Conservation (phyloP, 257 asterid genomes). For the Fraxinus pennsylvanica region DNA sequence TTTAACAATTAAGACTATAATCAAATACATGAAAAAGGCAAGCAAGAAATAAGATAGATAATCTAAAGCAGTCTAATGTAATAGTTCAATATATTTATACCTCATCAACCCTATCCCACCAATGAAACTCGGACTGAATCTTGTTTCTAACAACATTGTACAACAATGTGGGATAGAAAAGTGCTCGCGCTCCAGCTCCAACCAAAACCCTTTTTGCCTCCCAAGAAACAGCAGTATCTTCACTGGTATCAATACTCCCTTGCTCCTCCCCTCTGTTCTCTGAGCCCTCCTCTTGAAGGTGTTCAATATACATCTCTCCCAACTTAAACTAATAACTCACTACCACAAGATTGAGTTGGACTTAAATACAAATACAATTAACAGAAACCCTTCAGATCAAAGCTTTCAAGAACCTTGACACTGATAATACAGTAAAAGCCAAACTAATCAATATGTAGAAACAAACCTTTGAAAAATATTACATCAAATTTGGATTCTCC, state of each 20-base stretch:
- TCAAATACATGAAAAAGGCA: not conserved
- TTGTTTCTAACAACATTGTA: conserved; percentile 85
- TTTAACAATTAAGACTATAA: not conserved
- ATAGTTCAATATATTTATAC: conserved; percentile 35
- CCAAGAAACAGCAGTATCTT: conserved; percentile 48
- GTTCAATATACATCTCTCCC: conserved; percentile 71
- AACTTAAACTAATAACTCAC: conserved; percentile 17
- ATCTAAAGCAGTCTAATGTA: not conserved
- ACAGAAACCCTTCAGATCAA: not conserved
- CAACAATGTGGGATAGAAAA: conserved; percentile 89
- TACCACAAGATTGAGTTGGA: conserved; percentile 18
- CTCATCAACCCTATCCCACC: conserved; percentile 99
- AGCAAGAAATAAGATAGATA: not conserved
- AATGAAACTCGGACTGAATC: conserved; percentile 83
- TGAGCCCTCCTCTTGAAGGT: conserved; percentile 55
- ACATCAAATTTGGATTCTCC: conserved; percentile 10
- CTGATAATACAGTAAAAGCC: not conserved
- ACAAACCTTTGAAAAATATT: not conserved
- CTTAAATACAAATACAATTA: not conserved
- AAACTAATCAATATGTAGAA: conserved; percentile 4
- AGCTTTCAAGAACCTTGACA: conserved; percentile 12
- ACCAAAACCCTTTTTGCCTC: conserved; percentile 78
- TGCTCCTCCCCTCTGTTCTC: conserved; percentile 46
- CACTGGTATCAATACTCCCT: conserved; percentile 39
- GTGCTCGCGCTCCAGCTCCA: conserved; percentile 95